A percentile compares a stretch with the other conserved stretches of the same genome.
Evolutionary conservation across 441 rosid genomes (phyloP).

Genomic region (Adansonia madagascariensis): DNA sequence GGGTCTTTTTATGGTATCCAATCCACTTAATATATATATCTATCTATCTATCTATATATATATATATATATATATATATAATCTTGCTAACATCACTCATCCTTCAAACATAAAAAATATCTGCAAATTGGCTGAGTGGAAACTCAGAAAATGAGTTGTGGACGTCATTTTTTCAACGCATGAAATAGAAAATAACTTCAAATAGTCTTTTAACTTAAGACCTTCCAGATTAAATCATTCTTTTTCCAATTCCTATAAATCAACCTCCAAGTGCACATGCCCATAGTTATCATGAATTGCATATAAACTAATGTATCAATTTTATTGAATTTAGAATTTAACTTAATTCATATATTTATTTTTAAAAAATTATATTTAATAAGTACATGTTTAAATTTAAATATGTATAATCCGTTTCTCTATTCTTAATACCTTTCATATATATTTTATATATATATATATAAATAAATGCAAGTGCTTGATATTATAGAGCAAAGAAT

Average conservation of each 20-base stretch:
- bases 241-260: no score
- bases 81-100: background rate
- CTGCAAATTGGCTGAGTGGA: constrained; percentile 5
- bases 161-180: background rate
- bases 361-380: no score
- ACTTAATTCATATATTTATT: no score
- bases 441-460: no score
- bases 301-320: background rate
- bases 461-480: background rate
- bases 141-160: no score
- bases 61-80: background rate
- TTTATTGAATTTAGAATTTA: background rate
- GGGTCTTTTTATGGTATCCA: constrained; percentile 3
- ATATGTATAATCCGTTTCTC: background rate
- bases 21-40: background rate
- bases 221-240: no score
- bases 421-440: background rate
- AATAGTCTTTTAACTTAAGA: background rate
- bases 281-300: background rate
- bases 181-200: background rate
- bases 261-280: no score
- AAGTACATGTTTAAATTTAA: background rate
- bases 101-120: background rate
- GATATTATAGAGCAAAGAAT: background rate
- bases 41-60: no score